Evolutionary conservation across 225 moss, liverwort and hornwort genomes (phyloP).

Genomic region (Pseudoscleropodium purum): DNA sequence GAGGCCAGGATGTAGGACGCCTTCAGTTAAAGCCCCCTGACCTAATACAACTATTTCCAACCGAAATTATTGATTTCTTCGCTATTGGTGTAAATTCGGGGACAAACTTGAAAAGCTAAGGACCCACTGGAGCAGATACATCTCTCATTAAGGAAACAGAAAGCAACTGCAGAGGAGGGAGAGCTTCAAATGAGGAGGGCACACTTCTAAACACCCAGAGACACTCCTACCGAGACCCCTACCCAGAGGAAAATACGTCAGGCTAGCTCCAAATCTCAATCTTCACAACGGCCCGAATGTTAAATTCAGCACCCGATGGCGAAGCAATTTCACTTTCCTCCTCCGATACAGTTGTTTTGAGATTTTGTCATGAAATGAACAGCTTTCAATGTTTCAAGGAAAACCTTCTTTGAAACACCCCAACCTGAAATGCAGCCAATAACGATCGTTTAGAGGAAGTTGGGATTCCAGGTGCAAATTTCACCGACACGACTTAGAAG

Average conservation of each 20-base stretch:
- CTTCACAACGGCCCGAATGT: neutral
- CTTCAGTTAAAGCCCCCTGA: neutral
- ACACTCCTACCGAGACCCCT: neutral
- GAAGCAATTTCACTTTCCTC: neutral
- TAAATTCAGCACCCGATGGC: neutral
- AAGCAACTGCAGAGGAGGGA: neutral
- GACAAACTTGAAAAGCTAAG: neutral
- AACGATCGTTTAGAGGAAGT: neutral
- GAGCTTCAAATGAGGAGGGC: neutral
- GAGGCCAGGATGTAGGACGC: neutral
- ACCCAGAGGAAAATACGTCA: neutral
- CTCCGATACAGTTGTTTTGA: neutral
- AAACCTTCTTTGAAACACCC: neutral
- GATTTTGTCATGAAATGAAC: neutral
- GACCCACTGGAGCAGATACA: neutral
- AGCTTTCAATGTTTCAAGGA: neutral
- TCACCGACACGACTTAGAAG: neutral
- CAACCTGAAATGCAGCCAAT: neutral
- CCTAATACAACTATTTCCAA: neutral
- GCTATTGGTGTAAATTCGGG: neutral
- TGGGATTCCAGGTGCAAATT: neutral
- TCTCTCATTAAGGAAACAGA: neutral
- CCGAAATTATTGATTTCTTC: neutral
- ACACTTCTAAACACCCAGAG: neutral
- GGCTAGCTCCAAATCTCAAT: neutral